phyloP scores from a whole-genome alignment of 2,329 filamentous ascomycete species.

The Colletotrichum magnum region DNA sequence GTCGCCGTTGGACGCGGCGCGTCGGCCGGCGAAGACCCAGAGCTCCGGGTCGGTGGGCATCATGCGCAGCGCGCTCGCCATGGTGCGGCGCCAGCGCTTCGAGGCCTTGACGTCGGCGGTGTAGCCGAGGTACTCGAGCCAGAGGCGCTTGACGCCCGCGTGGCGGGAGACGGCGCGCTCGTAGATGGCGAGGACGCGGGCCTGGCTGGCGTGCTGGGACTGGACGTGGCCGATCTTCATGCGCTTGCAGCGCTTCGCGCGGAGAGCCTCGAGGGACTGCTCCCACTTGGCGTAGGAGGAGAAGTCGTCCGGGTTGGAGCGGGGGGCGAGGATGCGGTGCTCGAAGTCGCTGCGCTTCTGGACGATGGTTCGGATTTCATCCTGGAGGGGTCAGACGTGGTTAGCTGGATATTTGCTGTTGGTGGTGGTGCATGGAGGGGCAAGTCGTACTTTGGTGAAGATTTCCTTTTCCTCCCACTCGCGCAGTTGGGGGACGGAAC shows the following conservation, averaged over 20 bases:
- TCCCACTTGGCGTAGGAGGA: constrained; percentile 85
- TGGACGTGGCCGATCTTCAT: constrained; percentile 79
- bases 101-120: constrained; percentile 77
- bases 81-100: constrained; percentile 75
- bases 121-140: constrained; percentile 92
- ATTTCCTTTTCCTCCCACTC: constrained; percentile 94
- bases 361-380: constrained; percentile 91
- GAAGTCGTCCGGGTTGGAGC: constrained; percentile 83
- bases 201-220: constrained; percentile 80
- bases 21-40: constrained; percentile 88
- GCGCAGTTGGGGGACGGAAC: constrained; percentile 90
- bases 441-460: constrained; percentile 74
- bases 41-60: constrained; percentile 87
- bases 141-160: constrained; percentile 83
- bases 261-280: constrained; percentile 79
- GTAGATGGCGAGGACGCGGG: constrained; percentile 89
- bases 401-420: neutral
- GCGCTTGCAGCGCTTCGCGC: constrained; percentile 85
- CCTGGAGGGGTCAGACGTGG: constrained; percentile 60
- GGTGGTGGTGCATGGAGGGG: neutral
- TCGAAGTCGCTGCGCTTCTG: constrained; percentile 94
- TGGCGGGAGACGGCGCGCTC: constrained; percentile 89
- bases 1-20: constrained; percentile 84
- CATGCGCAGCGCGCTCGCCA: constrained; percentile 82
- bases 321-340: constrained; percentile 88